Percentiles rank a stretch among this genome's conserved stretches.
Evolutionary conservation across 768 basidiomycete species (phyloP).

Genomic region (Glaciozyma martinii): DNA sequence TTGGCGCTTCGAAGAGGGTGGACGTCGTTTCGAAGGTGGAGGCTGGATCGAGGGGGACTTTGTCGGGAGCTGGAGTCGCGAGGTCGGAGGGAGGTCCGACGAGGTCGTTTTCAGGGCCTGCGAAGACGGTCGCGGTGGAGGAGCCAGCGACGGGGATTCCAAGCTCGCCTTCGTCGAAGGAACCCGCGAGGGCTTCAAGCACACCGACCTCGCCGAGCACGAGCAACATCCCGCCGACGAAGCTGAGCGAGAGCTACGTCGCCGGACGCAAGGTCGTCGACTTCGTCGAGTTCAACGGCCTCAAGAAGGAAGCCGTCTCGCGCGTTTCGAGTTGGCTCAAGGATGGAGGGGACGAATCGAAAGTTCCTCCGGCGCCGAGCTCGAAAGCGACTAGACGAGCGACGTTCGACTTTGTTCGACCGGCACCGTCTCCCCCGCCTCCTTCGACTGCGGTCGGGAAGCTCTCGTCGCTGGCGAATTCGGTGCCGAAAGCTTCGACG

Average conservation of each 20-base stretch:
- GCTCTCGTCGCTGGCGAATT: background rate
- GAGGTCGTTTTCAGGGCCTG: too few species aligned
- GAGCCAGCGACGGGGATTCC: too few species aligned
- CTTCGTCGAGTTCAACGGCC: slow-evolving; percentile 4
- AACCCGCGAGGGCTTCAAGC: background rate
- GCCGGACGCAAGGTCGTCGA: slow-evolving; percentile 27
- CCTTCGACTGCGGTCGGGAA: background rate
- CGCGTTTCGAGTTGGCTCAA: slow-evolving; percentile 17
- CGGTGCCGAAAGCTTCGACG: background rate
- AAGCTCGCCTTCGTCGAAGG: too few species aligned
- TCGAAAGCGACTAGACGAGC: background rate
- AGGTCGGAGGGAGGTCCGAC: too few species aligned
- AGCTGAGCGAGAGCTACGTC: background rate
- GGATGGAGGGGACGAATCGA: background rate
- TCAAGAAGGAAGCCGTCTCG: slow-evolving; percentile 16
- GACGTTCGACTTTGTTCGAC: slow-evolving; percentile 12
- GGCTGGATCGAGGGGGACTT: too few species aligned
- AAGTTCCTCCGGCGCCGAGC: background rate
- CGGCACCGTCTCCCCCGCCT: slow-evolving; percentile 13
- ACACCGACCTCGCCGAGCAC: background rate
- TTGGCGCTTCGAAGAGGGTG: too few species aligned
- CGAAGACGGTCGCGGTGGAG: too few species aligned
- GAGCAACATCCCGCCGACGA: background rate
- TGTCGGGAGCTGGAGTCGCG: too few species aligned
- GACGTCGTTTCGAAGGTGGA: too few species aligned